Evolutionary conservation across 768 basidiomycete species (phyloP).

Genomic region (Boletus fagicola): DNA sequence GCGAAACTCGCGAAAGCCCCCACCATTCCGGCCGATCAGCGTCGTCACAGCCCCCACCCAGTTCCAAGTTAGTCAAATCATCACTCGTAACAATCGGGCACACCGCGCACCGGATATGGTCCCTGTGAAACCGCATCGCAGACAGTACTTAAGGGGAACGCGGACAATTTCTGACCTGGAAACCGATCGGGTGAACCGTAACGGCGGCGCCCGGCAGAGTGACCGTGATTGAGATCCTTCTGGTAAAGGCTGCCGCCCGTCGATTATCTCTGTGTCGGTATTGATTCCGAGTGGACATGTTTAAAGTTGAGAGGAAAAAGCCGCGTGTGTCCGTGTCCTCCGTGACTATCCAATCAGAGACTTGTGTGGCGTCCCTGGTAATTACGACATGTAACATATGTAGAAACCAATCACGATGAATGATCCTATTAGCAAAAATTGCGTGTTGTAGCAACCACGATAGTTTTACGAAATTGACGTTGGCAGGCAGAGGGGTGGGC

Average conservation of each 20-base stretch:
- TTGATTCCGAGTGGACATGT: conserved; percentile 24
- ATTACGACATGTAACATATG: conserved; percentile 23
- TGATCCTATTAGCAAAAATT: conserved; percentile 21
- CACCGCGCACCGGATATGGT: conserved; percentile 15
- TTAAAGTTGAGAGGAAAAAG: conserved; percentile 18
- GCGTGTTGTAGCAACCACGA: conserved; percentile 11
- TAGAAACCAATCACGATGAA: conserved; percentile 23
- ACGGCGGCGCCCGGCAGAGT: conserved; percentile 28
- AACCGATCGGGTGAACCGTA: conserved; percentile 20
- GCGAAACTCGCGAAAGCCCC: conserved; percentile 12
- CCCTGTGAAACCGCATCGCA: conserved; percentile 14
- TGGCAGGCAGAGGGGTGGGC: conserved; percentile 10
- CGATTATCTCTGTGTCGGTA: conserved; percentile 23
- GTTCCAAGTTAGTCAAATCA: conserved; percentile 14
- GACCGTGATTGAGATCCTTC: conserved; percentile 17
- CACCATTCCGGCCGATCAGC: conserved; percentile 21
- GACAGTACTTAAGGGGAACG: conserved; percentile 9
- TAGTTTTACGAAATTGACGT: conserved; percentile 19
- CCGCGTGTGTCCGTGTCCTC: conserved; percentile 23
- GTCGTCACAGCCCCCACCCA: conserved; percentile 16
- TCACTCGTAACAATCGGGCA: conserved; percentile 12
- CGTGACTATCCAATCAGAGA: conserved; percentile 21
- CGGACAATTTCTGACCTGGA: conserved; percentile 15
- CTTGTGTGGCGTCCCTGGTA: conserved; percentile 24
- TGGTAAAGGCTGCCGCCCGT: conserved; percentile 13